Evolutionary conservation across 352 stramenopile genomes (phyloP), one percentile per base, ranked within the genome.

Genomic region (Pythium phragmitis): DNA sequence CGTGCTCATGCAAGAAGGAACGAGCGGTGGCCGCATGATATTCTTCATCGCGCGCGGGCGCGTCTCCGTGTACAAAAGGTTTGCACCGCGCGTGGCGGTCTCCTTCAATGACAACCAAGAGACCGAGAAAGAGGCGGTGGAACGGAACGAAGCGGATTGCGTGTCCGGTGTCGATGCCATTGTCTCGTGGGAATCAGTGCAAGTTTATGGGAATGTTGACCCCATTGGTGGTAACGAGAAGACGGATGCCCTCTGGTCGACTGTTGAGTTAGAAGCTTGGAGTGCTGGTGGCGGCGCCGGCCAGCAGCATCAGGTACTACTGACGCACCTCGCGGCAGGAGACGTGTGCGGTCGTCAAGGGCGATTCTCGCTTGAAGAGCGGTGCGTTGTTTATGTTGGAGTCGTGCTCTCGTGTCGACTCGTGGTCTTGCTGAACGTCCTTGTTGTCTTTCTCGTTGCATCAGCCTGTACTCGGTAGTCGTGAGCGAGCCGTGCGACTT

Each of bases 31-130:
- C 34, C 42, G 51, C 11, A 55, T 67, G 28, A 56, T 79, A 8
- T 75, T 79, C 48, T 66, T 79, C 28, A 50, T 79, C 7, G 68
- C 59, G 14, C 56, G 65, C 26, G 72, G 72, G 11, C 17, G 56
- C 7, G 60, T 79, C 7, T 21, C 54, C 2, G 54, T 62, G 17
- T 63, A 66, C 68, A 79, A 79, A 52, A 65, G 62, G n/a, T 57
- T 76, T 37, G 48, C 65, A 7, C 57, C 63, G n/a, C 60, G 46
- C 16, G 51, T 78, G 69, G 51, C 57, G 67, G 42, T 57, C 60
- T 48, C 56, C 21, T 62, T 80, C 0, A 72, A 69, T 52, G 62
- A 74, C 9, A 60, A 55, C 21, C 60, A 67, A 41, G 14, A 3
- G 5, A 28, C 28, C 7, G 30, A 33, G 21, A n/a, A 13, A 33